phyloP scores from a whole-genome alignment of 495 filamentous ascomycete species.

The Trichoderma orchidacearum region DNA sequence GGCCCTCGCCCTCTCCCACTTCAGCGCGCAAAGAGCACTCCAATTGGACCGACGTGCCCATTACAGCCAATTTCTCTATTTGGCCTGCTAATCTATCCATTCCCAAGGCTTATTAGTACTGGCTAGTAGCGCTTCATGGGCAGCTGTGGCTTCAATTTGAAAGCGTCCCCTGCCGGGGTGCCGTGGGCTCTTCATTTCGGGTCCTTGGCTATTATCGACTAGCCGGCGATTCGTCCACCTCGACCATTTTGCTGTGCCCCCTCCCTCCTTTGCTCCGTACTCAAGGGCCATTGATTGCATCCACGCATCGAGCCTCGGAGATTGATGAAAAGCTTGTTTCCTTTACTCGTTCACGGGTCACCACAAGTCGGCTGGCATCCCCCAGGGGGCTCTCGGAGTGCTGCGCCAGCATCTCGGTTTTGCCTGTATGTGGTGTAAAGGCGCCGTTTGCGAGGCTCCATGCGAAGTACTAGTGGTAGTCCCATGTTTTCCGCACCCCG shows the following conservation, averaged over 20 bases:
- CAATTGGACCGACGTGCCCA: too few relatives aligned
- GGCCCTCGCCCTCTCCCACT: too few relatives aligned
- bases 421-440: too few relatives aligned
- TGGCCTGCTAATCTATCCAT: not conserved
- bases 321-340: not conserved
- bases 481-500: too few relatives aligned
- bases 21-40: too few relatives aligned
- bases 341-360: not conserved
- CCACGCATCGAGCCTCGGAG: not conserved
- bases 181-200: not conserved
- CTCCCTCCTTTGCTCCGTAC: not conserved
- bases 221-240: not conserved
- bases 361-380: too few relatives aligned
- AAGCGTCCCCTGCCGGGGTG: not conserved
- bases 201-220: not conserved
- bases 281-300: not conserved
- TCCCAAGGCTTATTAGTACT: too few relatives aligned
- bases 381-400: too few relatives aligned
- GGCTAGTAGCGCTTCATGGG: not conserved
- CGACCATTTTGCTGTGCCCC: not conserved
- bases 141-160: not conserved
- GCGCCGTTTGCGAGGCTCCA: too few relatives aligned
- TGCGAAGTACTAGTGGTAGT: too few relatives aligned
- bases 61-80: too few relatives aligned
- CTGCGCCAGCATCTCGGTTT: too few relatives aligned